Conservation (phyloP, 352 stramenopile species). For the Saprolegnia parasitica region DNA sequence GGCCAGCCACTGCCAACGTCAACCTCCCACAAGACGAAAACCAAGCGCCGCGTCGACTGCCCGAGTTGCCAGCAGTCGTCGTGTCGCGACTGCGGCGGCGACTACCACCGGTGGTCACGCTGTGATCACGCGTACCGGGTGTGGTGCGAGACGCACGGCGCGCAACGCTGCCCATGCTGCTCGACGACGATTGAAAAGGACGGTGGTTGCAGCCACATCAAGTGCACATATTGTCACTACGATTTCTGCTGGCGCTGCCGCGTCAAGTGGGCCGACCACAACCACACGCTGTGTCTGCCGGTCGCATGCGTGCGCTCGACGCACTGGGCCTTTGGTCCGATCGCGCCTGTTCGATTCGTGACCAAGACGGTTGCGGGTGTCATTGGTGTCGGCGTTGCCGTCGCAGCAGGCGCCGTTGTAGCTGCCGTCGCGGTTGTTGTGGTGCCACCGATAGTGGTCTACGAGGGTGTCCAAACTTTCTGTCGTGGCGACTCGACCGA, state of each 20-base stretch:
- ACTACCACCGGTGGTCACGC: conserved; percentile 10
- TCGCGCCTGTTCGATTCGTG: conserved; percentile 9
- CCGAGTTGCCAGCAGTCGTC: conserved; percentile 8
- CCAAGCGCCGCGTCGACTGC: conserved; percentile 17
- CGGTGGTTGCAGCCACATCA: conserved; percentile 27
- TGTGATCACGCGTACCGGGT: conserved; percentile 10
- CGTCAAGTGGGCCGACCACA: conserved; percentile 8
- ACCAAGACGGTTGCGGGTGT: conserved; percentile 14
- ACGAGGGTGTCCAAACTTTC: background rate
- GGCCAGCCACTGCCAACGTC: background rate
- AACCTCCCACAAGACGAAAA: background rate
- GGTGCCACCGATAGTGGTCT: background rate
- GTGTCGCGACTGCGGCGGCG: conserved; percentile 20
- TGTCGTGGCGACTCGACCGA: too few relatives aligned
- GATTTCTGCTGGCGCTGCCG: conserved; percentile 28
- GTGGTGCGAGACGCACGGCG: conserved; percentile 14
- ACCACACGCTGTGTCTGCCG: conserved; percentile 12
- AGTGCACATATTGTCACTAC: conserved; percentile 18
- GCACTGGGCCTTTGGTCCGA: conserved; percentile 23
- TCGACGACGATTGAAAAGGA: conserved; percentile 17
- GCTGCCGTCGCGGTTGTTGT: conserved; percentile 1
- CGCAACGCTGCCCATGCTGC: conserved; percentile 18
- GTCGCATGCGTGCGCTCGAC: conserved; percentile 21
- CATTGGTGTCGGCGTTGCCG: conserved; percentile 1
- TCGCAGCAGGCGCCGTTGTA: conserved; percentile 1